Percentiles rank a stretch among this genome's conserved stretches.
Conservation (phyloP, 2,329 filamentous ascomycete genomes). For the Aspergillus costaricaensis region DNA sequence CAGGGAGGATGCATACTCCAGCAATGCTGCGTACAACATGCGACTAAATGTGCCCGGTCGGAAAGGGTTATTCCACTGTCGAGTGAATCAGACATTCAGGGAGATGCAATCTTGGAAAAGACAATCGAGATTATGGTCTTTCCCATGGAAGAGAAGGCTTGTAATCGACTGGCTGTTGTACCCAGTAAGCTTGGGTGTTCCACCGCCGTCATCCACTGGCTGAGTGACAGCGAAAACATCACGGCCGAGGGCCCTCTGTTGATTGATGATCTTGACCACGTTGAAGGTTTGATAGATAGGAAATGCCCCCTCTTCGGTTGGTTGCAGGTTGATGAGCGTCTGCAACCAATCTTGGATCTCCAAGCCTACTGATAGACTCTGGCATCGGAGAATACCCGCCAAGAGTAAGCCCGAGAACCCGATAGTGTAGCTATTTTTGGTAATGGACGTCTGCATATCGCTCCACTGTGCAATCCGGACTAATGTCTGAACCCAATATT, state of each 20-base stretch:
- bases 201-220: slow-evolving; percentile 24
- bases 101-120: neutral
- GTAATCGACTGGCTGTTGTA: slow-evolving; percentile 30
- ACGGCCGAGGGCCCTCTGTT: slow-evolving; percentile 16
- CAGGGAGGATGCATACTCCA: too few species aligned
- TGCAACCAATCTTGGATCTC: slow-evolving; percentile 26
- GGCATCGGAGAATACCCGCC: slow-evolving; percentile 24
- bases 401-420: slow-evolving; percentile 28
- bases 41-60: too few species aligned
- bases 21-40: too few species aligned
- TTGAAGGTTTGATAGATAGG: slow-evolving; percentile 26
- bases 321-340: slow-evolving; percentile 17
- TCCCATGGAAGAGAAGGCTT: slow-evolving; percentile 25
- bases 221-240: slow-evolving; percentile 24
- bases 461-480: slow-evolving; percentile 20
- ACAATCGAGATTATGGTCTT: neutral
- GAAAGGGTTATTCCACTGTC: too few species aligned
- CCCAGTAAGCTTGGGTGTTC: slow-evolving; percentile 23
- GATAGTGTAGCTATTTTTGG: slow-evolving; percentile 28
- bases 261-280: slow-evolving; percentile 25
- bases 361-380: slow-evolving; percentile 10
- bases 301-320: slow-evolving; percentile 29
- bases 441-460: slow-evolving; percentile 16
- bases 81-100: neutral
- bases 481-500: slow-evolving; percentile 17